Evolutionary conservation across 2,329 filamentous ascomycete genomes (phyloP), one percentile per base, ranked within the genome.

Genomic region (Saccharata proteae): DNA sequence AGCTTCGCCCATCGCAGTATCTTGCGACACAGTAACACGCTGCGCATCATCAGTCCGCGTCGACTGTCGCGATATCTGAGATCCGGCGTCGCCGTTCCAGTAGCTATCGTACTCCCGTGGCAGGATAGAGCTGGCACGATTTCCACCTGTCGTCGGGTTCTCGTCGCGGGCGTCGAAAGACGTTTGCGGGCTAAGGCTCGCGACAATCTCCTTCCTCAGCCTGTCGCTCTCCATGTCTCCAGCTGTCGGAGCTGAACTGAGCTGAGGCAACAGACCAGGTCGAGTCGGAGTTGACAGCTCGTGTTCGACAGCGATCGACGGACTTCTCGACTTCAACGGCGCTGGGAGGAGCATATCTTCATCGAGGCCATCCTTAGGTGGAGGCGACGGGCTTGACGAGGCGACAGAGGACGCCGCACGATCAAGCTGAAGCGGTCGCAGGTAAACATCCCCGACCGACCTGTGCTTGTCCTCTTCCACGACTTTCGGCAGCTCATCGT

Each of bases 201-300:
- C 73, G 32, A 83, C 73, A 33, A 86, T 86, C 43, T 86, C 81
- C 37, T 82, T 77, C 16, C 74, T 67, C 27, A 86, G 51, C 34
- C 70, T 64, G 41, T 86, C 80, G 44, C 71, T 84, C 44, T 84
- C 79, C 41, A 77, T 71, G 36, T 76, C 62, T 17, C 72, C 65
- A 1, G 67, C 65, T 6, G 57, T 59, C 6, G 64, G 63, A 7
- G 64, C 62, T 1, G 65, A 68, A 44, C 66, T 70, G 28, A 64
- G 35, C 26, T 55, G 47, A 12, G 47, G 41, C 15, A 50, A 29
- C 22, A 54, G 44, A 8, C 37, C 29, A 7, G 51, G 51, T 7
- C 48, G 43, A 14, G 43, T 42, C 7, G 42, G 40, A n/a, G 38
- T 37, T 14, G n/a, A n/a, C 7, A 21, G n/a, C n/a, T 21, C 19